Percentiles rank a stretch among this genome's conserved stretches.
Conservation (phyloP, 2,329 filamentous ascomycete genomes). For the Apiospora marii region DNA sequence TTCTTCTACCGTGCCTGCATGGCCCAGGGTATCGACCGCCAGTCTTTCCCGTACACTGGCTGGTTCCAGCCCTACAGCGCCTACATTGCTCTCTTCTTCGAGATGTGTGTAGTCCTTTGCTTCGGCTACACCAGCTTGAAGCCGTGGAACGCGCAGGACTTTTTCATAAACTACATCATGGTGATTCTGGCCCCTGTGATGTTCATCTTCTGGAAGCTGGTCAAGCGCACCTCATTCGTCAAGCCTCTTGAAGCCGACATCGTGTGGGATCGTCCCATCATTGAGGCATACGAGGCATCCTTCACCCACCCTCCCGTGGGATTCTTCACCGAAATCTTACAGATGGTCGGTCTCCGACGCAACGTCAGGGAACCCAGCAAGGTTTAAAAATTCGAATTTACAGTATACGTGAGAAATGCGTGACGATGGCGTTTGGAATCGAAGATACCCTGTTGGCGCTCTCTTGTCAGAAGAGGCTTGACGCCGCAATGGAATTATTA, state of each 20-base stretch:
- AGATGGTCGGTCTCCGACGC: slow-evolving; percentile 23
- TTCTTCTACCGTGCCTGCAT: slow-evolving; percentile 61
- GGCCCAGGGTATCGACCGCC: slow-evolving; percentile 57
- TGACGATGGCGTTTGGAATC: slow-evolving; percentile 22
- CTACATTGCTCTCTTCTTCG: slow-evolving; percentile 49
- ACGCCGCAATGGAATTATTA: slow-evolving; percentile 15
- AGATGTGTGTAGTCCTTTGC: slow-evolving; percentile 49
- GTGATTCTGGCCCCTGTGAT: slow-evolving; percentile 51
- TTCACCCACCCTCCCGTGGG: slow-evolving; percentile 25
- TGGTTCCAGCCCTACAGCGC: slow-evolving; percentile 64
- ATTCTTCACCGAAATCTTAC: slow-evolving; percentile 28
- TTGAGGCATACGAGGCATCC: slow-evolving; percentile 56
- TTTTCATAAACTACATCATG: slow-evolving; percentile 57
- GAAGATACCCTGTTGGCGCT: slow-evolving; percentile 24
- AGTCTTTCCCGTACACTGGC: slow-evolving; percentile 61
- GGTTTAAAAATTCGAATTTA: slow-evolving; percentile 12
- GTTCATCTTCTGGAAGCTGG: slow-evolving; percentile 68
- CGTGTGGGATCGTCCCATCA: slow-evolving; percentile 60
- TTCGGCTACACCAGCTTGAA: slow-evolving; percentile 61
- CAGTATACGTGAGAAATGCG: slow-evolving; percentile 11
- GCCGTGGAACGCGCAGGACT: slow-evolving; percentile 41
- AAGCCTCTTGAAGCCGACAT: slow-evolving; percentile 62
- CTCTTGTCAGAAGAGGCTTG: slow-evolving; percentile 4
- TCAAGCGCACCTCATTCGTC: slow-evolving; percentile 64
- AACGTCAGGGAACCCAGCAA: slow-evolving; percentile 1